A percentile compares a stretch with the other conserved stretches of the same genome.
These are phyloP conservation scores for Gautieria morchelliformis DNA, from an alignment of 768 basidiomycete genomes.

Conservation along the genomic window DNA sequence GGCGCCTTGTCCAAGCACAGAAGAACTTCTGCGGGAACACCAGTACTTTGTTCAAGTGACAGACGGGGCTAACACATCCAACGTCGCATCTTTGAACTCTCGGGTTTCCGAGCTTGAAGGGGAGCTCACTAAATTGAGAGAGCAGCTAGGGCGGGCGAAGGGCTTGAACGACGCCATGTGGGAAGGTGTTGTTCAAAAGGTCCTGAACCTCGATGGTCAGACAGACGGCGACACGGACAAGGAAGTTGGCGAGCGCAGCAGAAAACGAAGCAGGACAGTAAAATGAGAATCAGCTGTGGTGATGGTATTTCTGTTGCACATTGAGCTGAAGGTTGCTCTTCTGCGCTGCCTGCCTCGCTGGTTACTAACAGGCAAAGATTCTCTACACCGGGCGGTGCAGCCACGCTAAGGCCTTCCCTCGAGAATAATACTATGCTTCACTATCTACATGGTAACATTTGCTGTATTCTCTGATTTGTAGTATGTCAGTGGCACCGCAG, in stretches of 20 bases:
- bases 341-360: no score
- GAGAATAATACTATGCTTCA: no score
- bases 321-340: no score
- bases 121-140: conserved; percentile 56
- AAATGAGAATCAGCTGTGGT: background rate
- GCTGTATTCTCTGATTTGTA: no score
- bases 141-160: conserved; percentile 75
- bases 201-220: conserved; percentile 30
- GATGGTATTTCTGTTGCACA: no score
- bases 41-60: conserved; percentile 49
- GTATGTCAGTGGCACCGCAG: no score
- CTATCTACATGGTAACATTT: no score
- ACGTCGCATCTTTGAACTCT: conserved; percentile 33
- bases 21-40: conserved; percentile 57
- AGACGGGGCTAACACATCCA: conserved; percentile 1
- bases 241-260: background rate
- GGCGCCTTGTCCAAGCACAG: conserved; percentile 30
- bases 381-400: no score
- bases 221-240: background rate
- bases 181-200: conserved; percentile 68
- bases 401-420: no score
- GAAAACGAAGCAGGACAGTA: conserved; percentile 1
- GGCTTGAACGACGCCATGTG: conserved; percentile 93
- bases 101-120: conserved; percentile 60
- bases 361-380: no score